Evolutionary conservation across 179 eudicot genomes (phyloP), one percentile per base, ranked within the genome.

Genomic region (Heliamphora ciliata): DNA sequence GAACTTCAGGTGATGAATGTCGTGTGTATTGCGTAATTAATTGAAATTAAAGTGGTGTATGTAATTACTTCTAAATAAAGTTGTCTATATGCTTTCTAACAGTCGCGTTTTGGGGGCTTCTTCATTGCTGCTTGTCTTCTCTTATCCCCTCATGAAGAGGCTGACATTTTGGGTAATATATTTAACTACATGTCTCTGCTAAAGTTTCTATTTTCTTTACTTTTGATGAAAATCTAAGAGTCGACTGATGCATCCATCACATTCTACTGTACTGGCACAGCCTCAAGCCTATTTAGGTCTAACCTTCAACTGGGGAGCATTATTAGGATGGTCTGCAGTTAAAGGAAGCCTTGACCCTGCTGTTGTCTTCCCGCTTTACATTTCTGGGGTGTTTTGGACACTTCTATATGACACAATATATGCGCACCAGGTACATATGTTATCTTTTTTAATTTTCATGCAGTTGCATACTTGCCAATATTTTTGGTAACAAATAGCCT

Each of bases 241-340:
- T 69, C 66, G 71, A 77, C 68, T 84, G 71, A 80, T 87, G 73
- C 60, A 67, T 86, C 81, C 52, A 55, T 51, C 48, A 77, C 48
- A 66, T 80, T 70, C 8, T 77, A 83, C 68, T 79, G 6, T 77
- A 79, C 76, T 84, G 80, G 75, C 82, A 84, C 93, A 94, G 98
- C 99, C 99, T 54, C 99, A 96, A 88, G 99, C 98, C 79, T 96
- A 78, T 87, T 97, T 96, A 83, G 99, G 99, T 58, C 87, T 96
- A 87, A 94, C 98, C 63, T 96, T 94, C 84, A 96, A 94, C 86
- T 96, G 97, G 99, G 98, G 99, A 83, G 99, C 99, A 68, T 89
- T 96, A 83, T 81, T 96, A 73, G 99, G 99, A 80, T 96, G 99
- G 99, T 90, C 98, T 85, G 99, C 99, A 47, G 81, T 96, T 76